Base-by-base conservation (phyloP, 1,139 yeast species). In the Hemisphaericaspora lyxosophila region DNA sequence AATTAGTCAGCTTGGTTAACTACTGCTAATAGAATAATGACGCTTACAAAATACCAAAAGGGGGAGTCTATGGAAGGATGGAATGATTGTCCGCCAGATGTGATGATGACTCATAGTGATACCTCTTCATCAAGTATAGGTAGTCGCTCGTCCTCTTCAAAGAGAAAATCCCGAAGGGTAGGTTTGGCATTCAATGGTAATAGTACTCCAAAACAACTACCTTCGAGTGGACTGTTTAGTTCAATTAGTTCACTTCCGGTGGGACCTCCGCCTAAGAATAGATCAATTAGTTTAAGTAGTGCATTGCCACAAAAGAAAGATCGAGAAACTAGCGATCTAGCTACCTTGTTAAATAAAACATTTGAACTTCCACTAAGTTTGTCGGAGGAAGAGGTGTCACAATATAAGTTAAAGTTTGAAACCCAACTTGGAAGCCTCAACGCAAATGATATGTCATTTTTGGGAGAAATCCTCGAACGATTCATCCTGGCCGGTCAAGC, bases 51-150 rank as follows among this genome's bases (percentile, higher is more conserved):
- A 39, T 64, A 54, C 47, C 74, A 69, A 47, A 45, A 67, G 39
- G 75, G 75, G 3, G 72, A 58, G 30, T 53, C 57, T 16, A 65
- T 66, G 50, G 70, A 67, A 42, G 75, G 76, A 6, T 71, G 77
- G 77, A 71, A 71, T 43, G 77, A 71, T 47, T 68, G 73, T 48
- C 76, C 75, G 1, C 39, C 55, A 7, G 34, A 38, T 4, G 36
- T 48, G 34, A 47, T 53, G 49, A 27, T 45, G 25, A 22, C 33
- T 3, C 34, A 32, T 6, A 38, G 28, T 20, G 39, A 33, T 22
- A 26, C 35, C 13, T 36, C 45, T 5, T 23, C 34, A 6, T 31
- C 44, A 8, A 34, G 38, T 24, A 25, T 38, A 3, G 39, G 19
- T 11, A 38, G 33, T 9, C 31, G 26, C 9, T 19, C 22, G 2